Conservation (phyloP, 179 eudicot species). For the Beta macrorhiza region DNA sequence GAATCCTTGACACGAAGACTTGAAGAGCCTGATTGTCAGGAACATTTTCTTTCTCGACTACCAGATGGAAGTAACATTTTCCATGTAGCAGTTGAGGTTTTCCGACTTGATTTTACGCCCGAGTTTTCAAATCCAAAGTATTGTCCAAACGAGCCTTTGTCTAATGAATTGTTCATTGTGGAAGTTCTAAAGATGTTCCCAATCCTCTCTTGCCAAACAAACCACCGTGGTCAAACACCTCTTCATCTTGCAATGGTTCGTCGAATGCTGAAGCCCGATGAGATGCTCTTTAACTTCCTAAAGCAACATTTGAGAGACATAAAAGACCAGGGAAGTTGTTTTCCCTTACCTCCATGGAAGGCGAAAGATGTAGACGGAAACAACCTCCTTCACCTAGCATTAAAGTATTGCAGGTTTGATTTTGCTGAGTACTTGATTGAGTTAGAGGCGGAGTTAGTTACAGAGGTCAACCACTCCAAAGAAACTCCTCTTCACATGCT, state of each 20-base stretch:
- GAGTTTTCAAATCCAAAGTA: background rate
- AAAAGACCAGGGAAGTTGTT: background rate
- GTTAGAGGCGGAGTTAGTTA: background rate
- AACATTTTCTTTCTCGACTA: too few relatives aligned
- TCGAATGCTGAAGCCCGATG: background rate
- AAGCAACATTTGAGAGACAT: background rate
- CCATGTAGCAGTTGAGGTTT: background rate
- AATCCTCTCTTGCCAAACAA: background rate
- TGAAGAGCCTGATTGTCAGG: too few relatives aligned
- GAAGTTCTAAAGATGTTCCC: background rate
- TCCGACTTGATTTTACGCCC: too few relatives aligned
- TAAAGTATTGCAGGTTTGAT: background rate
- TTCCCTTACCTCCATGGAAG: background rate
- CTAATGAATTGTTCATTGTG: background rate
- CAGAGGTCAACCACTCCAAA: background rate
- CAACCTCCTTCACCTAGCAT: background rate
- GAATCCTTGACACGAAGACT: background rate
- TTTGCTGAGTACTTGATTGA: constrained; percentile 1
- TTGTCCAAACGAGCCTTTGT: background rate
- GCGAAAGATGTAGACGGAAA: background rate
- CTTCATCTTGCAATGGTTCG: background rate
- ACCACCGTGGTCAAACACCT: constrained; percentile 3
- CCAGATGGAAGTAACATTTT: too few relatives aligned
- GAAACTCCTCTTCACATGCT: constrained; percentile 1
- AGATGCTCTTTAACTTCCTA: background rate